Evolutionary conservation across 495 filamentous ascomycete genomes (phyloP), one percentile per base, ranked within the genome.

Genomic region (Lasiosphaeriaceae sp.): DNA sequence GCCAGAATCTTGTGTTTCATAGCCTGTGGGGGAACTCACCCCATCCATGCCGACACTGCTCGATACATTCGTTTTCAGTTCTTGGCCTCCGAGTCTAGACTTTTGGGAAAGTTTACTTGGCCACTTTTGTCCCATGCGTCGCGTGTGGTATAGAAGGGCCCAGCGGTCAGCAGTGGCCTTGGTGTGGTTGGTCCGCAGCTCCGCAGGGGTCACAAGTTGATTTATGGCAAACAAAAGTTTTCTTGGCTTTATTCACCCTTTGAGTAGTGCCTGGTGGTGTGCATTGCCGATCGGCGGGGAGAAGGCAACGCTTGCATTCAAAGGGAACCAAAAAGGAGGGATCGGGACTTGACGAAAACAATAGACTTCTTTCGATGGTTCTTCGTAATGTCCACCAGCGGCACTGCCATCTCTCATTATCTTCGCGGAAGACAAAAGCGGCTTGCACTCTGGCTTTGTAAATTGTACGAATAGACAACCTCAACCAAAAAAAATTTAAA

Each of bases 361-460:
- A 19, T 23, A 20, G 16, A 34, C n/a, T 53, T 41, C 39, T 41
- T 20, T 12, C 6, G 19, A 19, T 53, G 51, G 11, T 44, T 29
- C n/a, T 17, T 39, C 22, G 19, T 11, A 52, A 22, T 23, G 11
- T 4, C 29, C 31, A 11, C n/a, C 20, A 23, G 35, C 3, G 16
- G n/a, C 19, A 5, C 12, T 8, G 22, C 24, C 2, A 7, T 20
- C 37, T 44, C 34, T 44, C 22, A 47, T 44, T 55, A 43, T 59
- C 24, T 52, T 23, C 20, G 20, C 19, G 58, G 54, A 69, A 66
- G 60, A 66, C 29, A 68, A 71, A 71, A 66, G 59, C 47, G 57
- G 51, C 53, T 31, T 56, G 54, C n/a, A n/a, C 21, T 35, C 48
- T 66, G 50, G 51, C 46, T 50, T 59, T 50, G 3, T 50, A 62